Conservation (phyloP, 2,329 filamentous ascomycete species). For the Colletotrichum karsti region DNA sequence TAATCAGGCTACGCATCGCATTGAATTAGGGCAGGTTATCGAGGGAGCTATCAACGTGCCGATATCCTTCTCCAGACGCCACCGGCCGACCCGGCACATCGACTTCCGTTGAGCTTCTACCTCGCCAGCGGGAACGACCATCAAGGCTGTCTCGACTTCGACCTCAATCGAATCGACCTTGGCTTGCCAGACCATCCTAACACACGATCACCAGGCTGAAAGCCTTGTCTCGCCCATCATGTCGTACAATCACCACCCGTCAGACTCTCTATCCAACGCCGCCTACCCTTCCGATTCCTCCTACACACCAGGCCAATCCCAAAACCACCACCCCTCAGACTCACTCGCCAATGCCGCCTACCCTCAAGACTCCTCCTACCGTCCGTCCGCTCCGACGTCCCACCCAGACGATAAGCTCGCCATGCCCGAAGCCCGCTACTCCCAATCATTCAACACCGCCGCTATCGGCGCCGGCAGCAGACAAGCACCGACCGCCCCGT, state of each 20-base stretch:
- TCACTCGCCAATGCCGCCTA: conserved; percentile 29
- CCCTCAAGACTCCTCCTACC: conserved; percentile 26
- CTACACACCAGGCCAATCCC: neutral
- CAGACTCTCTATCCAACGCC: conserved; percentile 15
- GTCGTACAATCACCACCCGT: conserved; percentile 18
- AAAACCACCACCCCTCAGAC: neutral
- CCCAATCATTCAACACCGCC: conserved; percentile 15
- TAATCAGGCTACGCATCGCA: neutral
- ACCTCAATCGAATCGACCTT: neutral
- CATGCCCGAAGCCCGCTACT: conserved; percentile 23
- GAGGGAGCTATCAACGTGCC: neutral
- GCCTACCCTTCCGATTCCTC: conserved; percentile 13
- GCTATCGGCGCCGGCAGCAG: neutral
- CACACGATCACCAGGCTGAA: neutral
- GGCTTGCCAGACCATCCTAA: neutral
- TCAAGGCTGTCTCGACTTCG: neutral
- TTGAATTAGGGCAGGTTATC: neutral
- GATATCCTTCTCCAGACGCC: neutral
- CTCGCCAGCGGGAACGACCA: neutral
- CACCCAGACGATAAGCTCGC: conserved; percentile 24
- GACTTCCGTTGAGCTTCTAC: neutral
- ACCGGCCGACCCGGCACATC: neutral
- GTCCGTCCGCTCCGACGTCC: conserved; percentile 11
- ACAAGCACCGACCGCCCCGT: neutral
- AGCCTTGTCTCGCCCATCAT: conserved; percentile 1